Base-by-base conservation (phyloP, 148 eudicot species). In the Rhododendron williamsianum region DNA sequence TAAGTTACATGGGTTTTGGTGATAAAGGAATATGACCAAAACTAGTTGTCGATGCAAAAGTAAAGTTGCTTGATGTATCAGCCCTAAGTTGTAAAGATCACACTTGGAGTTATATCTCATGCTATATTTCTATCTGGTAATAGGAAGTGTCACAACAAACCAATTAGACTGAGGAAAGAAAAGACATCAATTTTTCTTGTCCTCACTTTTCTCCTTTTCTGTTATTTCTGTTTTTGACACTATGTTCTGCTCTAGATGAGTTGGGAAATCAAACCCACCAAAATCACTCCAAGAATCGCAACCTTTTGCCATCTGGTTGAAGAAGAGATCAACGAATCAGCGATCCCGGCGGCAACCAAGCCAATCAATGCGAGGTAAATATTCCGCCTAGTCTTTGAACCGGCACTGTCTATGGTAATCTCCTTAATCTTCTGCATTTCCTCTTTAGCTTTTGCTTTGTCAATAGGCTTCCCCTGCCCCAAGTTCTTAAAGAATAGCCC, bases 401-500 rank as follows among this genome's bases (percentile, higher is more conserved):
- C 92, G 11, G 93, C 98, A 85, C 58, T 92, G 81, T 87, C 84
- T 63, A 87, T 90, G 2, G 89, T 87, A 48, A 92, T 78, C 87
- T 90, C 87, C 56, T 27, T 87, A 74, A 94, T 87, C 85, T 90
- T 96, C 74, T 90, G 56, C 21, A 87, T 82, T 86, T 90, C 98
- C 81, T 94, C 95, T 87, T 84, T 91, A 49, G 94, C 95, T 51
- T 87, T 89, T 13, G 74, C 90, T 87, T 88, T 93, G 21, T 91
- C 92, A 4, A 81, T 76, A 15, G 96, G 95, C 82, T 80, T 78
- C 41, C 65, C 88, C 43, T 88, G 76, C 81, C 88, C 72, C 87
- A 93, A 86, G 89, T 92, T 96, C 84, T 93, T 90, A 85, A 96
- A 96, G 91, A 96, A 95, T 82, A 95, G 83, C 51, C 99, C 96